These are phyloP conservation scores for Aspergillus persii DNA, from an alignment of 2,329 filamentous ascomycete genomes.

Conservation along the genomic window DNA sequence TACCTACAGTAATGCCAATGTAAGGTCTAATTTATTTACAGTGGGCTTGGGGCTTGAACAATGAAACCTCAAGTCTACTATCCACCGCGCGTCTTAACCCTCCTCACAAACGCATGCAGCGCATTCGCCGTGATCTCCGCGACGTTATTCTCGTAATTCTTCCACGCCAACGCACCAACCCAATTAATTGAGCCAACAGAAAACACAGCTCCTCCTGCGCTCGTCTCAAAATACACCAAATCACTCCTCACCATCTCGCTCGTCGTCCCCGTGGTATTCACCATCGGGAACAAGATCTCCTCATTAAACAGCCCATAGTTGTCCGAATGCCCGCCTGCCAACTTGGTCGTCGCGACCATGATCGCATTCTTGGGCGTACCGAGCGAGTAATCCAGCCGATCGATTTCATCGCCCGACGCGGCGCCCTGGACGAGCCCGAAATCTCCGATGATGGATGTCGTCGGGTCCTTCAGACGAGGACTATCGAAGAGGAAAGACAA, in stretches of 20 bases:
- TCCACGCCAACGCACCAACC: conserved; percentile 1
- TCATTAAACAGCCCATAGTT: conserved; percentile 9
- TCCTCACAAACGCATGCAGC: neutral
- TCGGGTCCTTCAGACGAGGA: neutral
- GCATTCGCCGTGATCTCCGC: conserved; percentile 4
- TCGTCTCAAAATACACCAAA: conserved; percentile 6
- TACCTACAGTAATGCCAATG: too few species aligned
- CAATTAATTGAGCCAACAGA: conserved; percentile 9
- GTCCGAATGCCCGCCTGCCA: conserved; percentile 2
- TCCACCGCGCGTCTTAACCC: neutral
- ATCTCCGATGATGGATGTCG: conserved; percentile 14
- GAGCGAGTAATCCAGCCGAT: conserved; percentile 30
- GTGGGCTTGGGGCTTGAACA: too few species aligned
- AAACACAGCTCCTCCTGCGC: conserved; percentile 4
- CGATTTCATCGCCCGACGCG: conserved; percentile 37
- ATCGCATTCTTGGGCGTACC: conserved; percentile 31
- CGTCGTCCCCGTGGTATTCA: conserved; percentile 5
- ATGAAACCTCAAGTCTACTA: neutral
- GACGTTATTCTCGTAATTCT: conserved; percentile 4
- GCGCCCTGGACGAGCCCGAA: conserved; percentile 26
- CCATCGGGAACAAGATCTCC: conserved; percentile 7
- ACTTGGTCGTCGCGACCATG: conserved; percentile 10
- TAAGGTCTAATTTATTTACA: too few species aligned
- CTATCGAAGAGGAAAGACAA: neutral
- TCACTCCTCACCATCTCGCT: conserved; percentile 4